These are phyloP conservation scores for Rhizopogon vinicolor DNA, from an alignment of 768 basidiomycete species.

Conservation along the genomic window DNA sequence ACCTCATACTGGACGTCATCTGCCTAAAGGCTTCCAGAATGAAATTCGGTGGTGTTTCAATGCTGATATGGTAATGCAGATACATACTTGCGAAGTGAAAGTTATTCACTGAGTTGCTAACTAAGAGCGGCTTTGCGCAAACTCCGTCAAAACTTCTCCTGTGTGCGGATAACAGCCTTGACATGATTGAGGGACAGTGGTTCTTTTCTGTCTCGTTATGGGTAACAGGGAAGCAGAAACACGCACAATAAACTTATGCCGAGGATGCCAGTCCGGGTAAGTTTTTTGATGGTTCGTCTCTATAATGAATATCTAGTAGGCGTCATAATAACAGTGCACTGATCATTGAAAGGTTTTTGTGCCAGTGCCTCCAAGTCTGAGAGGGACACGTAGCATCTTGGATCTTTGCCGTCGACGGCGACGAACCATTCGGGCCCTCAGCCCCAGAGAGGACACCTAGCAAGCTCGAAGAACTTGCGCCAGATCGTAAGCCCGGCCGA, in stretches of 20 bases:
- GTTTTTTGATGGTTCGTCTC: constrained; percentile 27
- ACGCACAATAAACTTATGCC: constrained; percentile 7
- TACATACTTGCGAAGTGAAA: constrained; percentile 13
- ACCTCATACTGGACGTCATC: too few species aligned
- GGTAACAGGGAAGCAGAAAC: background rate
- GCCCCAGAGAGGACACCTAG: too few species aligned
- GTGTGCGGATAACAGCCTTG: constrained; percentile 16
- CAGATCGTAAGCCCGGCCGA: too few species aligned
- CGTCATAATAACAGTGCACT: background rate
- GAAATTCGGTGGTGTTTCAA: background rate
- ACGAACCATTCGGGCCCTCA: too few species aligned
- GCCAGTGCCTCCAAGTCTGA: constrained; percentile 17
- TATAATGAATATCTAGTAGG: background rate
- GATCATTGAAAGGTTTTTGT: constrained; percentile 23
- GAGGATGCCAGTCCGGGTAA: constrained; percentile 24
- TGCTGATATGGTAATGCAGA: background rate
- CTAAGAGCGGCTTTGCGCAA: constrained; percentile 4
- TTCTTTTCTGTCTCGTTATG: constrained; percentile 4
- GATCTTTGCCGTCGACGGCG: constrained; percentile 2
- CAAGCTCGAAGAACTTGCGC: too few species aligned
- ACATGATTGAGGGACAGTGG: constrained; percentile 15
- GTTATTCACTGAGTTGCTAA: background rate
- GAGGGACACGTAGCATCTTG: constrained; percentile 1
- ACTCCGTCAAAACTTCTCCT: constrained; percentile 23
- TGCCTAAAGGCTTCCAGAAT: too few species aligned